Percentiles rank a stretch among this genome's conserved stretches.
phyloP scores from a whole-genome alignment of 495 filamentous ascomycete species.

The Rhypophila decipiens region DNA sequence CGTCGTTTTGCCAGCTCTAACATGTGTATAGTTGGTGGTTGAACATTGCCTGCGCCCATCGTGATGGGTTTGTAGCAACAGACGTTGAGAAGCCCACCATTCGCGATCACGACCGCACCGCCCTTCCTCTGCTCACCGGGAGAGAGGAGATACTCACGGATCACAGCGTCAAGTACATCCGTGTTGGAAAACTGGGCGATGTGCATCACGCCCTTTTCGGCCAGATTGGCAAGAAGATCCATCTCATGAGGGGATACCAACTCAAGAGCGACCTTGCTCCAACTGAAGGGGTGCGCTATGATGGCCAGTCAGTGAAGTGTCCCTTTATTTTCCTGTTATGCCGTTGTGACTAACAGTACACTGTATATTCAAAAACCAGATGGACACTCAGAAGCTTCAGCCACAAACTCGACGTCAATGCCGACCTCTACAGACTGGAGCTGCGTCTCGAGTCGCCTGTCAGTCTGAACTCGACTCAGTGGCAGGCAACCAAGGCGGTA shows the following conservation, averaged over 20 bases:
- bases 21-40: constrained; percentile 39
- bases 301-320: constrained; percentile 41
- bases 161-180: constrained; percentile 27
- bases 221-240: constrained; percentile 33
- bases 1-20: constrained; percentile 6
- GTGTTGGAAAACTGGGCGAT: constrained; percentile 23
- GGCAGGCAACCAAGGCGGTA: constrained; percentile 24
- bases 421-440: constrained; percentile 24
- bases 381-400: constrained; percentile 32
- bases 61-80: constrained; percentile 39
- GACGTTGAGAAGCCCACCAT: constrained; percentile 29
- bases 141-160: constrained; percentile 28
- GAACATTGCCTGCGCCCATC: constrained; percentile 38
- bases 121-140: constrained; percentile 38
- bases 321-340: neutral
- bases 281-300: constrained; percentile 39
- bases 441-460: constrained; percentile 28
- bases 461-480: constrained; percentile 22
- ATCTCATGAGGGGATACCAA: constrained; percentile 34
- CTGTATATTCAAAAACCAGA: too few species aligned
- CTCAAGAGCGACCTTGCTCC: constrained; percentile 42
- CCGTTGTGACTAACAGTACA: too few species aligned
- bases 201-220: constrained; percentile 33
- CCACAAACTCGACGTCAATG: constrained; percentile 24
- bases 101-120: constrained; percentile 23